Percentiles rank a stretch among this genome's conserved stretches.
phyloP scores from a whole-genome alignment of 495 filamentous ascomycete species.

The Clohesyomyces aquaticus region DNA sequence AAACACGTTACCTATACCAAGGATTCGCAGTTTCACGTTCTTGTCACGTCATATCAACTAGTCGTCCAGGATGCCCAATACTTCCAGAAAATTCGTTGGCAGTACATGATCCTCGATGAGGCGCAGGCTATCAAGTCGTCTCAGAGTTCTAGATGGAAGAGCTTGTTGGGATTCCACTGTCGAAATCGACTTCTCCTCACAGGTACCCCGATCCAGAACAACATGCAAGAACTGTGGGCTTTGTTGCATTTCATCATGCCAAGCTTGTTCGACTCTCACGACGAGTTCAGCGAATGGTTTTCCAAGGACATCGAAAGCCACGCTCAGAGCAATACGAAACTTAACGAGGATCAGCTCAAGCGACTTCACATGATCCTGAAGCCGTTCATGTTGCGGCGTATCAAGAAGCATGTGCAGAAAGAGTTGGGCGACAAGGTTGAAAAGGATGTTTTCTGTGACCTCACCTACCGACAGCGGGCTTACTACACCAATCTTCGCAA shows the following conservation, averaged over 20 bases:
- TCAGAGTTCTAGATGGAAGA: conserved; percentile 95
- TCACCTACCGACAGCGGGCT: conserved; percentile 96
- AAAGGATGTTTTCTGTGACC: conserved; percentile 91
- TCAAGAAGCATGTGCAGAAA: conserved; percentile 99
- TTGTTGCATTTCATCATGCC: conserved; percentile 99
- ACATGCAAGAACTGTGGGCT: conserved; percentile 99
- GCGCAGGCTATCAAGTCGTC: conserved; percentile 99
- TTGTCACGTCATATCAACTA: conserved; percentile 95
- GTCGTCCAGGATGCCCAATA: conserved; percentile 95
- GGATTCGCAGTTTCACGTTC: conserved; percentile 90
- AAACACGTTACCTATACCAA: conserved; percentile 94
- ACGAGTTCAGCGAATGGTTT: conserved; percentile 99
- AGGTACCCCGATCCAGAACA: conserved; percentile 98
- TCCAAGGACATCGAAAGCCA: conserved; percentile 99
- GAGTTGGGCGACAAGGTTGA: conserved; percentile 99
- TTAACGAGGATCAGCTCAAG: conserved; percentile 95
- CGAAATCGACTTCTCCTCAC: conserved; percentile 93
- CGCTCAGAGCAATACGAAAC: conserved; percentile 96
- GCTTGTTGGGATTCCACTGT: conserved; percentile 88
- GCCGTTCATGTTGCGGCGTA: conserved; percentile 98
- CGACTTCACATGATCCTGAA: conserved; percentile 98
- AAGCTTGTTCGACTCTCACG: conserved; percentile 94
- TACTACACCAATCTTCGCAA: conserved; percentile 89
- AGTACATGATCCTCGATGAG: conserved; percentile 99
- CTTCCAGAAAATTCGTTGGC: conserved; percentile 98